A percentile compares a stretch with the other conserved stretches of the same genome.
Conservation (phyloP, 257 asterid genomes). For the Capsicum pubescens region DNA sequence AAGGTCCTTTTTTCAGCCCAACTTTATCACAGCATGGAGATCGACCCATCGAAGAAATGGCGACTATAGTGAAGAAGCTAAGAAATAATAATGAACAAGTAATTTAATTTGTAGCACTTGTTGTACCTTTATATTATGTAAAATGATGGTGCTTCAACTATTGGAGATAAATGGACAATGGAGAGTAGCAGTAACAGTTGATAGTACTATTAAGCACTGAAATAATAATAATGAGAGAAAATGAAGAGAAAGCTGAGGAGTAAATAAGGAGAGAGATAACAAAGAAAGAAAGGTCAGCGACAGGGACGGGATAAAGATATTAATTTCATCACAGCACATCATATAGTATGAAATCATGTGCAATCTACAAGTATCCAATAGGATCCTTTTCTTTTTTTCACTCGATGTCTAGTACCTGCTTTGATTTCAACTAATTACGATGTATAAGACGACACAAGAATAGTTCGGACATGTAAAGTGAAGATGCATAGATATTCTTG, state of each 20-base stretch:
- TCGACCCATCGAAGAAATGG: slow-evolving; percentile 62
- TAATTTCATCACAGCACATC: slow-evolving; percentile 36
- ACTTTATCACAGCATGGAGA: slow-evolving; percentile 90
- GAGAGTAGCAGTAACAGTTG: not conserved
- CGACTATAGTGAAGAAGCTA: not conserved
- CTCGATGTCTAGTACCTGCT: rapidly evolving
- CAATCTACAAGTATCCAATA: not conserved
- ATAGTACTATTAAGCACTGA: slow-evolving; percentile 27
- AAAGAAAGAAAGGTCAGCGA: slow-evolving; percentile 58
- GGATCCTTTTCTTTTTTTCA: not conserved
- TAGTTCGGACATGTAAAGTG: not conserved
- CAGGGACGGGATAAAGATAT: slow-evolving; percentile 57
- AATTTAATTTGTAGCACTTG: not conserved
- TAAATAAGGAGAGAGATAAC: slow-evolving; percentile 45
- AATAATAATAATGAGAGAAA: slow-evolving; percentile 14
- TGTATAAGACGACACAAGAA: not conserved
- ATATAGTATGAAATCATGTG: slow-evolving; percentile 24
- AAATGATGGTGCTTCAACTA: not conserved
- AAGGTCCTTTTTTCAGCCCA: slow-evolving; percentile 91
- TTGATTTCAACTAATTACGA: not conserved
- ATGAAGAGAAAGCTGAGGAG: slow-evolving; percentile 27
- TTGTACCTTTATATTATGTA: slow-evolving; percentile 15
- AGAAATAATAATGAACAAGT: slow-evolving; percentile 15
- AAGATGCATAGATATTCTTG: not conserved
- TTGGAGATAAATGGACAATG: not conserved